These are phyloP conservation scores for Ophiocordyceps robertsii DNA, from an alignment of 2,329 filamentous ascomycete genomes.

Conservation along the genomic window DNA sequence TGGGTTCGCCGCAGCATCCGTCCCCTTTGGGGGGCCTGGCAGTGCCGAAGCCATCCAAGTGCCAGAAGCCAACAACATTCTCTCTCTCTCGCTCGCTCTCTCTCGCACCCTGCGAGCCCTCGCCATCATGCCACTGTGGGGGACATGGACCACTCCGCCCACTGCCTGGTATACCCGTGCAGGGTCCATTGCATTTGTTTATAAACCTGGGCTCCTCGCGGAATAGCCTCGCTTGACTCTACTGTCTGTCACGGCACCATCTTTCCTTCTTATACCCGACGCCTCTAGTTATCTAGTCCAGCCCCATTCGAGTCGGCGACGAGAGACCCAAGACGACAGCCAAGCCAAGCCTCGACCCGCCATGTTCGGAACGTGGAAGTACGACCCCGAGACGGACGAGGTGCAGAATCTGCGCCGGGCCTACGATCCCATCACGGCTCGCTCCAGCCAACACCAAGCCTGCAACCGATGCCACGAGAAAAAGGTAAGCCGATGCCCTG, in stretches of 20 bases:
- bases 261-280: not conserved
- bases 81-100: not conserved
- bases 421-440: conserved; percentile 22
- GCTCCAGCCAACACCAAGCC: conserved; percentile 23
- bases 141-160: conserved; percentile 1
- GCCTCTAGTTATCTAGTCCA: not conserved
- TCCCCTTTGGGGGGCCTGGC: not conserved
- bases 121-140: conserved; percentile 1
- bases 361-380: conserved; percentile 26
- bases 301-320: not conserved
- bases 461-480: conserved; percentile 25
- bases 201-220: not conserved
- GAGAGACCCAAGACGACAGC: not conserved
- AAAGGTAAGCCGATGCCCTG: conserved; percentile 13
- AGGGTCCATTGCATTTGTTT: not conserved
- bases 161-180: conserved; percentile 1
- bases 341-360: not conserved
- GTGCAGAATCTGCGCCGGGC: conserved; percentile 22
- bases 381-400: conserved; percentile 22
- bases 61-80: not conserved
- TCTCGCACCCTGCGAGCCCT: not conserved
- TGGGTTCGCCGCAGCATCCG: not conserved
- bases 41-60: not conserved
- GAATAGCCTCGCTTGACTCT: not conserved
- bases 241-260: not conserved